Conservation (phyloP, 2,329 filamentous ascomycete species). For the Parafenestella ontariensis region DNA sequence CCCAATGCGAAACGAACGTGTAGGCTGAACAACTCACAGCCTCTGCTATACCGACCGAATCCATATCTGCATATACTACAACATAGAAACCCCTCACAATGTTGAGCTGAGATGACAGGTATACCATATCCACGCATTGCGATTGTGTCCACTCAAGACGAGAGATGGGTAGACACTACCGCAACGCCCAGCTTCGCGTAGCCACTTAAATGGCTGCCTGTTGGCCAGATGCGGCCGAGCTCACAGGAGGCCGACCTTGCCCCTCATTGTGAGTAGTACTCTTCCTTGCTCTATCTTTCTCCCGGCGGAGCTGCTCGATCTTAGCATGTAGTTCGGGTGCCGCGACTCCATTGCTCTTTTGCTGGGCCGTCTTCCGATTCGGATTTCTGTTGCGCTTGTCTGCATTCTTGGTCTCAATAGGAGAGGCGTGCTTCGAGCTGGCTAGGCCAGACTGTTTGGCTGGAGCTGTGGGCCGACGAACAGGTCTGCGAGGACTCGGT, state of each 20-base stretch:
- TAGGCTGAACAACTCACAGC: not conserved
- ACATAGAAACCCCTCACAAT: not conserved
- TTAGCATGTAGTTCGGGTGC: not conserved
- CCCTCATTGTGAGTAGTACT: not conserved
- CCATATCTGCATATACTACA: not conserved
- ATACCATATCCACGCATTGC: not conserved
- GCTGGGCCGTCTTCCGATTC: not conserved
- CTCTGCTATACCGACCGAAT: not conserved
- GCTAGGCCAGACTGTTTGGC: constrained; percentile 9
- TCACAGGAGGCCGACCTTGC: not conserved
- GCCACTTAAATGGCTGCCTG: not conserved
- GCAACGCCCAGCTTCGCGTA: not conserved
- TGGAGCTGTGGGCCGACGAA: not conserved
- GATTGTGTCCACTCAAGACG: not conserved
- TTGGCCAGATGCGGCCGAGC: not conserved
- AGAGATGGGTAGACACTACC: not conserved
- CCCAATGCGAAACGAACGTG: not conserved
- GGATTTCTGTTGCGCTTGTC: not conserved
- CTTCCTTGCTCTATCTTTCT: not conserved
- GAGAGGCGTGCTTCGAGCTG: constrained; percentile 6
- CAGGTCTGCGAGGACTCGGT: not conserved
- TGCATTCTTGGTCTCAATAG: not conserved
- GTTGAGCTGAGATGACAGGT: not conserved
- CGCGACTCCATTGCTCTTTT: not conserved
- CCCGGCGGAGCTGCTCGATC: not conserved